Percentiles rank a stretch among this genome's conserved stretches.
These are phyloP conservation scores for Penicillium sp. DNA, from an alignment of 2,329 filamentous ascomycete genomes.

Conservation along the genomic window DNA sequence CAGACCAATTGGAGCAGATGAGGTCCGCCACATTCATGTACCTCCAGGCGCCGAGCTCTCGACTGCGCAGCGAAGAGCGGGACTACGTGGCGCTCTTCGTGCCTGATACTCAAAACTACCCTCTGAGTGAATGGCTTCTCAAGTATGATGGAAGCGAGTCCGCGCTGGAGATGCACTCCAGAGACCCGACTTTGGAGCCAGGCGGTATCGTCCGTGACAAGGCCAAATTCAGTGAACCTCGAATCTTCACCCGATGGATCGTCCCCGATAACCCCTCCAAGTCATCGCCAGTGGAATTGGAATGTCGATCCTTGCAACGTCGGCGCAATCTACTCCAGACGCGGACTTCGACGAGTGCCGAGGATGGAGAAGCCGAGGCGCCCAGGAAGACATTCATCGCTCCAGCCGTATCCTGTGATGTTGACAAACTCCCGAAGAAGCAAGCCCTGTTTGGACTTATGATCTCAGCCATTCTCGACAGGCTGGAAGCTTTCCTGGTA, in stretches of 20 bases:
- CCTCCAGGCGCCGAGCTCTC: slow-evolving; percentile 25
- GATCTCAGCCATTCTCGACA: slow-evolving; percentile 72
- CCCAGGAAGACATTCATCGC: slow-evolving; percentile 22
- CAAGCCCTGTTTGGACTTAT: slow-evolving; percentile 59
- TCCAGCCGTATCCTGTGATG: slow-evolving; percentile 28
- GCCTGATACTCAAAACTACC: slow-evolving; percentile 18
- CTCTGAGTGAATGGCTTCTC: slow-evolving; percentile 25
- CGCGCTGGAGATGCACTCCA: slow-evolving; percentile 24
- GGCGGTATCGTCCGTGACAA: slow-evolving; percentile 33
- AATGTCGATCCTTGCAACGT: slow-evolving; percentile 29
- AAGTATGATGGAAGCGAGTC: slow-evolving; percentile 23
- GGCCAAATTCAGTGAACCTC: slow-evolving; percentile 25
- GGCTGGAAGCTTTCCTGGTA: slow-evolving; percentile 66
- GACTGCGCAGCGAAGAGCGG: neutral
- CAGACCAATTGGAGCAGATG: slow-evolving; percentile 27
- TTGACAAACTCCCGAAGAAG: slow-evolving; percentile 47
- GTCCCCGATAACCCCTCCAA: slow-evolving; percentile 3
- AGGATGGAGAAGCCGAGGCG: slow-evolving; percentile 8
- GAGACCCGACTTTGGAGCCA: neutral
- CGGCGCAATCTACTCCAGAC: slow-evolving; percentile 31
- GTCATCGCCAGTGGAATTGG: slow-evolving; percentile 20
- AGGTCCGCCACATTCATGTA: slow-evolving; percentile 36
- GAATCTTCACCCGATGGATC: slow-evolving; percentile 30
- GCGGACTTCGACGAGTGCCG: slow-evolving; percentile 5
- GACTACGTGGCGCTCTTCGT: slow-evolving; percentile 34